Conservation (phyloP, 306 rosid species). For the Trifolium pratense region DNA sequence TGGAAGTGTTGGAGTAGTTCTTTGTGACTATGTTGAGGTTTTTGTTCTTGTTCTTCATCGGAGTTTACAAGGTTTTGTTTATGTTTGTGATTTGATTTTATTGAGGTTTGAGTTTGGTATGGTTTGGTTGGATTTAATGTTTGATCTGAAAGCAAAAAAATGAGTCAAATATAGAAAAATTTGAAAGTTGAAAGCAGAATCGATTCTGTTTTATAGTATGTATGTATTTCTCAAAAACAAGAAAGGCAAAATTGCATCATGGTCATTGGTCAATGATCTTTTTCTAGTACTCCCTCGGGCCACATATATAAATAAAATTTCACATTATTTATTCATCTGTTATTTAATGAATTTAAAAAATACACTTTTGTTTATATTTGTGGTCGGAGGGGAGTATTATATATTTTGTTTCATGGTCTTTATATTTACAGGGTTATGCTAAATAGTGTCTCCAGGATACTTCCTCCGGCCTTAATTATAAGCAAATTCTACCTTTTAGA, state of each 20-base stretch:
- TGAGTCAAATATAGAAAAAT: background rate
- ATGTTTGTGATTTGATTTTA: background rate
- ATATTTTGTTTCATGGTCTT: too few species aligned
- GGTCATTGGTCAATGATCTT: too few species aligned
- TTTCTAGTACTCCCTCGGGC: too few species aligned
- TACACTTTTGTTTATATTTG: too few species aligned
- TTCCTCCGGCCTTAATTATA: too few species aligned
- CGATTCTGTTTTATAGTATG: background rate
- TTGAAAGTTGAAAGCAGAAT: background rate
- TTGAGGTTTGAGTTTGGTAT: background rate
- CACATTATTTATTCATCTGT: too few species aligned
- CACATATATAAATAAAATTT: too few species aligned
- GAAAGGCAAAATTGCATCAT: background rate
- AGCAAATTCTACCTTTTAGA: too few species aligned
- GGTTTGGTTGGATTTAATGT: conserved; percentile 5
- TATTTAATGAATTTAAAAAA: too few species aligned
- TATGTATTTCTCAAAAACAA: background rate
- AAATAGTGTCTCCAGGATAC: too few species aligned
- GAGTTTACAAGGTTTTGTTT: conserved; percentile 8
- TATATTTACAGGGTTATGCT: too few species aligned
- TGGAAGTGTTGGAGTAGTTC: background rate
- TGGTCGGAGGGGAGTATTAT: too few species aligned
- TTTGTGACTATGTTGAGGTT: background rate
- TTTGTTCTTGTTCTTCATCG: conserved; percentile 36
- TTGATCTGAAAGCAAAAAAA: background rate